Evolutionary conservation across 2,329 filamentous ascomycete genomes (phyloP).

Genomic region (Stylonectria norvegica): DNA sequence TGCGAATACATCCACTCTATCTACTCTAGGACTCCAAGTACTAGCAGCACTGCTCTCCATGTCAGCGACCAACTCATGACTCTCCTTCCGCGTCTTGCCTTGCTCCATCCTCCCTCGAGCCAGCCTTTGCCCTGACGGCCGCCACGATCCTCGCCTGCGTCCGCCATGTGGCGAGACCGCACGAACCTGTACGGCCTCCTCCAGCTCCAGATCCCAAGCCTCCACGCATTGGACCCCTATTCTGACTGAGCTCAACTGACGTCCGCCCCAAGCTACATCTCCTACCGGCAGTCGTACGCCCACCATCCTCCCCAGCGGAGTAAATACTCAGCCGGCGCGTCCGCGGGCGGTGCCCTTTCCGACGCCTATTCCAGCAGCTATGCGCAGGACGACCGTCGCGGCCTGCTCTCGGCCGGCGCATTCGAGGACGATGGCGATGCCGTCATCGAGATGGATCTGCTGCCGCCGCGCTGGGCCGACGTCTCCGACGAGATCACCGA

Average conservation of each 20-base stretch:
- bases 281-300: conserved; percentile 96
- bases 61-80: conserved; percentile 27
- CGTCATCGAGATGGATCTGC: conserved; percentile 95
- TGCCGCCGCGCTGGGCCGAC: conserved; percentile 94
- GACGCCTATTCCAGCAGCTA: conserved; percentile 51
- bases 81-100: conserved; percentile 10
- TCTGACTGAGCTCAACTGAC: conserved; percentile 7
- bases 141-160: conserved; percentile 36
- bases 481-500: conserved; percentile 91
- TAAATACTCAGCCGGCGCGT: conserved; percentile 54
- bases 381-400: conserved; percentile 58
- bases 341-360: conserved; percentile 55
- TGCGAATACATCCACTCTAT: too few relatives aligned
- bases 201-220: conserved; percentile 10
- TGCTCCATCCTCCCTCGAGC: conserved; percentile 8
- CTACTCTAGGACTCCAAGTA: too few relatives aligned
- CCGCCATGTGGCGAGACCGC: conserved; percentile 97
- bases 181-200: conserved; percentile 78
- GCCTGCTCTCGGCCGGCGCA: conserved; percentile 76
- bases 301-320: conserved; percentile 89
- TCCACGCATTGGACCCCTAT: conserved; percentile 26
- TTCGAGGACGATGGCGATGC: conserved; percentile 87
- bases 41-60: too few relatives aligned
- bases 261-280: conserved; percentile 71
- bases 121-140: conserved; percentile 24